These are phyloP conservation scores for Candida sp. DNA, from an alignment of 1,139 yeast species.

Conservation along the genomic window DNA sequence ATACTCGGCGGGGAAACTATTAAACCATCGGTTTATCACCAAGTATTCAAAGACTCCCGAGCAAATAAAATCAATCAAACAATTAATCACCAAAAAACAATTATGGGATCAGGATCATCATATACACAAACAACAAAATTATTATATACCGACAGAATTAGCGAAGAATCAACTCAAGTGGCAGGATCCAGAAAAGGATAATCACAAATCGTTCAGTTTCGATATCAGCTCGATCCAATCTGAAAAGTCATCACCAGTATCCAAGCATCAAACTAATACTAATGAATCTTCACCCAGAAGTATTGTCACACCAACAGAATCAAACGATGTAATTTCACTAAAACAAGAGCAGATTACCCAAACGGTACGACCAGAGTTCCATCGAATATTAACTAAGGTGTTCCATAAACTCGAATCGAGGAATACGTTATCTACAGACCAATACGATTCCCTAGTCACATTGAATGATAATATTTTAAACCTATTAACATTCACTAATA, in stretches of 20 bases:
- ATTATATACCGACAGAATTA: constrained; percentile 40
- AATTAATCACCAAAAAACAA: constrained; percentile 34
- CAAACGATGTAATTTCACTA: not conserved
- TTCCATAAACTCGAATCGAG: constrained; percentile 33
- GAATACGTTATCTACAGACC: constrained; percentile 29
- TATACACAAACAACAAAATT: constrained; percentile 26
- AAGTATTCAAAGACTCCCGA: constrained; percentile 11
- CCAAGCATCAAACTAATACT: constrained; percentile 9
- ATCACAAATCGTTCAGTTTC: constrained; percentile 23
- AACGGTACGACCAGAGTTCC: constrained; percentile 20
- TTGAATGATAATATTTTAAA: constrained; percentile 28
- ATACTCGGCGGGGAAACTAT: constrained; percentile 54
- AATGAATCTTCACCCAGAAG: constrained; percentile 13
- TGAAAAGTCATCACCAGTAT: not conserved
- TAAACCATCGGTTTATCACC: constrained; percentile 57
- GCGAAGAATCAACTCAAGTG: constrained; percentile 33
- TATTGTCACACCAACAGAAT: not conserved
- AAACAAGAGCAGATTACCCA: constrained; percentile 25
- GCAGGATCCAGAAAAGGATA: constrained; percentile 16
- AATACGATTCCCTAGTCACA: constrained; percentile 31
- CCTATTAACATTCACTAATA: constrained; percentile 21
- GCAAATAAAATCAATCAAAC: constrained; percentile 22
- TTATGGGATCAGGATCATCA: constrained; percentile 44
- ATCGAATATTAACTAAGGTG: constrained; percentile 30
- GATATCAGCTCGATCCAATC: constrained; percentile 33